Evolutionary conservation across 192 early-diverging fungal species (phyloP), one percentile per base, ranked within the genome.

Genomic region (Coemansia reversa): DNA sequence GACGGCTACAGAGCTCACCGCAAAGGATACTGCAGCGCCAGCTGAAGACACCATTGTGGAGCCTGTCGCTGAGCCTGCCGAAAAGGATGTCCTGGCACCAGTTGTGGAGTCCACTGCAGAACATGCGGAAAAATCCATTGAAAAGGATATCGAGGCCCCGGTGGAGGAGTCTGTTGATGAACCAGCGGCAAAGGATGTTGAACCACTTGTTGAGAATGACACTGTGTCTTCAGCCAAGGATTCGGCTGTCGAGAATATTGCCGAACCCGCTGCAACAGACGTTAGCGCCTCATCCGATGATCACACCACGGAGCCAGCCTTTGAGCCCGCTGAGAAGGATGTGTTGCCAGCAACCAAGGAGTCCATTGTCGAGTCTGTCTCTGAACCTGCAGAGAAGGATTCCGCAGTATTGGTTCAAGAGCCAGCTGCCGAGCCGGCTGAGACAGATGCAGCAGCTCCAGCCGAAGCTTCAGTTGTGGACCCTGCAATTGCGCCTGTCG

Each of bases 101-200:
- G 58, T 12, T 2, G 35, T 24, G 3, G 50, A 51, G 6, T 12
- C 50, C 23, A 19, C 50, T 51, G 50, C 50, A 30, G 19, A 22
- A n/a, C 12, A 9, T 9, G 35, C 28, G 23, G 7, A 9, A 6
- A 7, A 35, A 11, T 11, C 33, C 11, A 11, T 35, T 35, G 33
- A 35, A 11, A 35, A 7, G 11, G 33, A 35, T 5, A 7, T 7
- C 7, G 33, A 7, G 11, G 3, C 33, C 6, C 11, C 33, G 33
- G 33, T 19, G 20, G 29, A 62, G 27, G 50, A 62, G 12, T 5
- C 50, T n/a, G 60, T 29, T 9, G 60, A 22, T 20, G 60, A 51
- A 7, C 33, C 33, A 35, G 33, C 11, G 7, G 33, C 33, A 35
- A 11, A 35, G 33, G 7, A 24, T 23, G 24, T 27, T 3, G 56